A percentile compares a stretch with the other conserved stretches of the same genome.
Evolutionary conservation across 2,329 filamentous ascomycete genomes (phyloP).

Genomic region (Fusarium sp.): DNA sequence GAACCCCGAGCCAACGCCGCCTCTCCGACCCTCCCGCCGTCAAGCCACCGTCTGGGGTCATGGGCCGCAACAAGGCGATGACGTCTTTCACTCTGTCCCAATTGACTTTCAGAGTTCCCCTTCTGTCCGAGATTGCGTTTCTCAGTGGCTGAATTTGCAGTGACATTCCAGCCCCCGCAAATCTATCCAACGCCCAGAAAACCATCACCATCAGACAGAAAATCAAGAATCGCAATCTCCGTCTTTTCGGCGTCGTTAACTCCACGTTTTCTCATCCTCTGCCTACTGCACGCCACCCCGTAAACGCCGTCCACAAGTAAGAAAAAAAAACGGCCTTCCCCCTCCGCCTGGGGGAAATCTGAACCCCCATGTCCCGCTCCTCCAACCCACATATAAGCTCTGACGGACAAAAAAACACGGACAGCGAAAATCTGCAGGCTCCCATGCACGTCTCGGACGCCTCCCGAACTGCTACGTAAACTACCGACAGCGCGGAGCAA

Average conservation of each 20-base stretch:
- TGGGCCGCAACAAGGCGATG: slow-evolving; percentile 6
- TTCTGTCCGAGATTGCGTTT: slow-evolving; percentile 1
- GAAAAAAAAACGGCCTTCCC: slow-evolving; percentile 2
- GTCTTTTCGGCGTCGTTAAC: background rate
- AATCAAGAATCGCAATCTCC: background rate
- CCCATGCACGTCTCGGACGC: slow-evolving; percentile 34
- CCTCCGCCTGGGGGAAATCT: background rate
- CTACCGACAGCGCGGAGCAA: slow-evolving; percentile 10
- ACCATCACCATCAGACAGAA: slow-evolving; percentile 14
- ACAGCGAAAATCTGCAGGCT: background rate
- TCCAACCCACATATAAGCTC: background rate
- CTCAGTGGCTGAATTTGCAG: background rate
- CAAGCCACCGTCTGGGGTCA: background rate
- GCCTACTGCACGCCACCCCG: background rate
- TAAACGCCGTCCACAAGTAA: background rate
- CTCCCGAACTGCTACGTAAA: slow-evolving; percentile 34
- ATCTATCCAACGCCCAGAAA: background rate
- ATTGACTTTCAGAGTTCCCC: slow-evolving; percentile 14
- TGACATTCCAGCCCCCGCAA: slow-evolving; percentile 21
- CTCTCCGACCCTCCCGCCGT: background rate
- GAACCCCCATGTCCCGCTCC: background rate
- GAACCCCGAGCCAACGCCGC: slow-evolving; percentile 31
- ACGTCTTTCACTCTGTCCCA: slow-evolving; percentile 21
- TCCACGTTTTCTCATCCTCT: background rate
- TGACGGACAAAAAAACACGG: slow-evolving; percentile 1